These are phyloP conservation scores for Myriangium duriaei DNA, from an alignment of 2,329 filamentous ascomycete genomes.

Conservation along the genomic window DNA sequence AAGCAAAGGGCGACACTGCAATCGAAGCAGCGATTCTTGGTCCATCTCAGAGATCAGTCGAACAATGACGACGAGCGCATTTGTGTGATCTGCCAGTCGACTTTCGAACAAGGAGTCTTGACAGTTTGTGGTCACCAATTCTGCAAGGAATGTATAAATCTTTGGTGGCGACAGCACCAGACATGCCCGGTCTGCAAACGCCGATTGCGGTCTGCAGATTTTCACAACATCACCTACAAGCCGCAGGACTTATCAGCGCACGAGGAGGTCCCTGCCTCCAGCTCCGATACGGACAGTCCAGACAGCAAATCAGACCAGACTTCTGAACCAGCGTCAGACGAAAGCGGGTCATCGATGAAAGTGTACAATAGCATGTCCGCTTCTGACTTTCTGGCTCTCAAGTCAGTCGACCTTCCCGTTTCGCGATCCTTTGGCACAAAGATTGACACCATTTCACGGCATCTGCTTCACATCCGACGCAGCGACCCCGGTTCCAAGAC, in stretches of 20 bases:
- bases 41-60: slow-evolving; percentile 50
- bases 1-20: slow-evolving; percentile 49
- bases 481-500: slow-evolving; percentile 80
- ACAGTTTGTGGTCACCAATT: slow-evolving; percentile 88
- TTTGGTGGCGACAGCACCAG: slow-evolving; percentile 63
- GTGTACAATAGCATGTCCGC: slow-evolving; percentile 72
- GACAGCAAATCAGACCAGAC: slow-evolving; percentile 20
- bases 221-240: slow-evolving; percentile 77
- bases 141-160: slow-evolving; percentile 71
- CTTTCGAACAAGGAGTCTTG: slow-evolving; percentile 65
- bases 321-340: slow-evolving; percentile 15
- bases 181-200: slow-evolving; percentile 81
- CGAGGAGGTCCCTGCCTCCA: slow-evolving; percentile 30
- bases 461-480: slow-evolving; percentile 73
- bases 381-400: slow-evolving; percentile 64
- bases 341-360: slow-evolving; percentile 19
- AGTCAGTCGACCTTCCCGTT: slow-evolving; percentile 55
- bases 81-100: slow-evolving; percentile 74
- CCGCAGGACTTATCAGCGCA: slow-evolving; percentile 60
- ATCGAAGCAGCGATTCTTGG: slow-evolving; percentile 64
- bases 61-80: slow-evolving; percentile 45
- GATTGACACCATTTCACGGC: slow-evolving; percentile 60
- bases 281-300: slow-evolving; percentile 16
- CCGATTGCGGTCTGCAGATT: slow-evolving; percentile 49
- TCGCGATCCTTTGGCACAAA: slow-evolving; percentile 72